Conservation (phyloP, 2,329 filamentous ascomycete species). For the Raffaelea arxii region DNA sequence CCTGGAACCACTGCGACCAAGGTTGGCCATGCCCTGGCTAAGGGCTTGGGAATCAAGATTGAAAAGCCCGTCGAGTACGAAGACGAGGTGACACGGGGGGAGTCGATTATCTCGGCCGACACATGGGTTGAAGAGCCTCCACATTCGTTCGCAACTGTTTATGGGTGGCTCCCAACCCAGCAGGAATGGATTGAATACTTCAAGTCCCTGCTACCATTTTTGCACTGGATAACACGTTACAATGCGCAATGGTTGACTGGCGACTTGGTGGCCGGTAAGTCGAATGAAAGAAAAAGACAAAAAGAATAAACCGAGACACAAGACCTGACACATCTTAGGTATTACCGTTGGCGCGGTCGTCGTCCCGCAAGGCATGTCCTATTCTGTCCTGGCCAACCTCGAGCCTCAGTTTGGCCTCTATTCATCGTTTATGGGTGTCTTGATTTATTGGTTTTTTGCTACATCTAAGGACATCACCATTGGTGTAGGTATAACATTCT, state of each 20-base stretch:
- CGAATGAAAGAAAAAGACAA: too few species aligned
- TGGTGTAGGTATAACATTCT: slow-evolving; percentile 48
- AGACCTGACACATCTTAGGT: slow-evolving; percentile 22
- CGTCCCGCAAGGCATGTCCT: slow-evolving; percentile 96
- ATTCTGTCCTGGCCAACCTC: slow-evolving; percentile 75
- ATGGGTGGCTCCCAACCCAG: slow-evolving; percentile 49
- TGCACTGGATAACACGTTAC: slow-evolving; percentile 81
- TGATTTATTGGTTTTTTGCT: slow-evolving; percentile 96
- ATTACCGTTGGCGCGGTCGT: slow-evolving; percentile 57
- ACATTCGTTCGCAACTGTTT: slow-evolving; percentile 62
- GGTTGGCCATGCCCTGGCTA: slow-evolving; percentile 65
- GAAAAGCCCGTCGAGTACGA: slow-evolving; percentile 49
- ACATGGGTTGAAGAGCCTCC: slow-evolving; percentile 79
- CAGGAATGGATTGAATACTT: slow-evolving; percentile 50
- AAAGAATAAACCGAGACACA: too few species aligned
- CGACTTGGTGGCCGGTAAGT: slow-evolving; percentile 76
- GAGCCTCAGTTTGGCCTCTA: slow-evolving; percentile 77
- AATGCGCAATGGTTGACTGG: slow-evolving; percentile 83
- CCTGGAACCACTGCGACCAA: slow-evolving; percentile 33
- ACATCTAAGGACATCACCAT: slow-evolving; percentile 99
- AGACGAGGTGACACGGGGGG: slow-evolving; percentile 62
- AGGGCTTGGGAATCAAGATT: slow-evolving; percentile 73
- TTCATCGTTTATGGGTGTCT: slow-evolving; percentile 90
- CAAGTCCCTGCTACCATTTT: slow-evolving; percentile 72
- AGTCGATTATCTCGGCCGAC: slow-evolving; percentile 71